These are phyloP conservation scores for Linnemannia hyalina DNA, from an alignment of 192 early-diverging fungal genomes.

Conservation along the genomic window DNA sequence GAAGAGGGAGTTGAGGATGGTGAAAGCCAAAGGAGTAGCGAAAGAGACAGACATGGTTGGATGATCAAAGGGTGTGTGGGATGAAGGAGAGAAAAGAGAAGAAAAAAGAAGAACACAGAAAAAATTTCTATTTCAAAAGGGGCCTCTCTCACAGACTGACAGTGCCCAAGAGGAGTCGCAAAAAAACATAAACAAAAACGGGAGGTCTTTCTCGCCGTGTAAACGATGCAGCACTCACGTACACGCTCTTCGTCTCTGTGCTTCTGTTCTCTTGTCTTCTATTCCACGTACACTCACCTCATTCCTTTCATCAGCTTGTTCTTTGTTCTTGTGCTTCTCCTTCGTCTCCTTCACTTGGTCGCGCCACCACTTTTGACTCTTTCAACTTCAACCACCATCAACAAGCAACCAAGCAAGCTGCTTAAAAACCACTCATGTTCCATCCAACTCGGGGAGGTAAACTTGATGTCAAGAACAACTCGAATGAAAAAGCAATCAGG, in stretches of 20 bases:
- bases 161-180: not conserved
- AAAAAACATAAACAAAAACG: slow-evolving; percentile 17
- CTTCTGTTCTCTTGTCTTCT: not conserved
- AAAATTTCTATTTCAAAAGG: slow-evolving; percentile 23
- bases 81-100: slow-evolving; percentile 21
- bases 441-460: slow-evolving; percentile 56
- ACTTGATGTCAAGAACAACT: not conserved
- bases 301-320: too few relatives aligned
- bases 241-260: not conserved
- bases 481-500: not conserved
- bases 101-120: slow-evolving; percentile 31
- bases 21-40: slow-evolving; percentile 71
- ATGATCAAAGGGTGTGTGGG: slow-evolving; percentile 25
- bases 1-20: slow-evolving; percentile 82
- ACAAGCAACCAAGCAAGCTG: not conserved
- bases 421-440: slow-evolving; percentile 25
- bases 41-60: slow-evolving; percentile 75
- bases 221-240: not conserved
- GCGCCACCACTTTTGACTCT: too few relatives aligned
- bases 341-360: too few relatives aligned
- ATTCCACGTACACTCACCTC: not conserved
- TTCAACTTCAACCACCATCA: not conserved
- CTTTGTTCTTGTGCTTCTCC: too few relatives aligned
- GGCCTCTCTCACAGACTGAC: not conserved
- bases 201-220: not conserved